phyloP scores from a whole-genome alignment of 78 protist genomes.

The Abeoforma whisleri region DNA sequence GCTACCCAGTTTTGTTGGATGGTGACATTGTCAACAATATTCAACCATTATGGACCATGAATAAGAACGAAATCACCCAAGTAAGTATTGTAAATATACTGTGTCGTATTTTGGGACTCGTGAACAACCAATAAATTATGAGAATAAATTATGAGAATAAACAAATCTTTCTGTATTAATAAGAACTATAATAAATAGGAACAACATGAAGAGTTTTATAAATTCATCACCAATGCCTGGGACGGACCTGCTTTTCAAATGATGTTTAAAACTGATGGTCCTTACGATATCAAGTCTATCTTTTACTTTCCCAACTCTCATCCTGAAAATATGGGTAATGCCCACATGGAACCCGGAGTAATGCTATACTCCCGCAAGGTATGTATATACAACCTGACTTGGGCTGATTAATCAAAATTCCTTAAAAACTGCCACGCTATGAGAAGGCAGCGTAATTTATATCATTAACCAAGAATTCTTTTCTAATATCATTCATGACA shows the following conservation, averaged over 20 bases:
- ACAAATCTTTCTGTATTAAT: background rate
- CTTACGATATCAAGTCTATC: slow-evolving; percentile 58
- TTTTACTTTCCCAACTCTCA: slow-evolving; percentile 75
- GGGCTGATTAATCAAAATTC: too few species aligned
- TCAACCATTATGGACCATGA: slow-evolving; percentile 76
- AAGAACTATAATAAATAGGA: background rate
- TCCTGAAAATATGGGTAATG: slow-evolving; percentile 74
- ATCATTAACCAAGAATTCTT: too few species aligned
- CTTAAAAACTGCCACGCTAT: too few species aligned
- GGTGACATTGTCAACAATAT: slow-evolving; percentile 68
- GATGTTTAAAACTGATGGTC: slow-evolving; percentile 69
- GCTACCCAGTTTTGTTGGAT: slow-evolving; percentile 70
- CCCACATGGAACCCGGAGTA: slow-evolving; percentile 76
- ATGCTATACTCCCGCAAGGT: slow-evolving; percentile 69
- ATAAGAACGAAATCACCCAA: slow-evolving; percentile 52
- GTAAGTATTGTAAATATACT: too few species aligned
- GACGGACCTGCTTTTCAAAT: slow-evolving; percentile 47
- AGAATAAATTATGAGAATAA: too few species aligned
- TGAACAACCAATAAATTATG: too few species aligned
- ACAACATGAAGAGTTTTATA: background rate
- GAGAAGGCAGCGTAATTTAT: too few species aligned
- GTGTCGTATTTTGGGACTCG: too few species aligned
- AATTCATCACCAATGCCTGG: background rate
- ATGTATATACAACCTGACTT: too few species aligned
- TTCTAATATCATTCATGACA: too few species aligned